A percentile compares a stretch with the other conserved stretches of the same genome.
phyloP scores from a whole-genome alignment of 2,329 filamentous ascomycete species.

The Decorospora gaudefroyi region DNA sequence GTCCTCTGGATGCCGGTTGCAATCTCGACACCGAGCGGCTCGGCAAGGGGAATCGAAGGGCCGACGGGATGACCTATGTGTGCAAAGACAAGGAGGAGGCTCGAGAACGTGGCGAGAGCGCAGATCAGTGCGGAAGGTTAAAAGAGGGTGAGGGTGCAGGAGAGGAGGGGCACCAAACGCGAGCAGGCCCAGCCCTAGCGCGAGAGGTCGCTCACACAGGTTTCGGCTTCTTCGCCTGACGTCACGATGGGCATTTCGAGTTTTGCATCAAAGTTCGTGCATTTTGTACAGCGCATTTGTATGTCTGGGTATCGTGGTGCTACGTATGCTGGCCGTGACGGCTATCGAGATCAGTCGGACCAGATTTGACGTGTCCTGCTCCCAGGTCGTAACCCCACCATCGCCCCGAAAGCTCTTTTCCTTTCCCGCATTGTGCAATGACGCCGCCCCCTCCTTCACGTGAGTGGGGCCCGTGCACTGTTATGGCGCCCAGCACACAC shows the following conservation, averaged over 20 bases:
- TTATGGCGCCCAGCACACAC: too few species aligned
- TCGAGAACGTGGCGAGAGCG: slow-evolving; percentile 25
- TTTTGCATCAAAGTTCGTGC: slow-evolving; percentile 23
- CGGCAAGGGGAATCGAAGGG: slow-evolving; percentile 26
- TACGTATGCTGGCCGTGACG: slow-evolving; percentile 4
- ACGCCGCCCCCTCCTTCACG: slow-evolving; percentile 11
- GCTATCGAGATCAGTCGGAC: too few species aligned
- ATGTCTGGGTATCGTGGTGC: slow-evolving; percentile 3
- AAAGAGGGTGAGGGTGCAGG: slow-evolving; percentile 19
- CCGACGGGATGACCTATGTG: slow-evolving; percentile 18
- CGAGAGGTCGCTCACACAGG: slow-evolving; percentile 16
- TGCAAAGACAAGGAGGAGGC: slow-evolving; percentile 29
- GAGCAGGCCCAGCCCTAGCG: slow-evolving; percentile 13
- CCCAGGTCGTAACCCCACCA: slow-evolving; percentile 3
- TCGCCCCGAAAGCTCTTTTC: slow-evolving; percentile 2
- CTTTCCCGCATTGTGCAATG: background rate
- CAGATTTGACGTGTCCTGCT: background rate
- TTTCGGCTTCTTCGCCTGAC: slow-evolving; percentile 18
- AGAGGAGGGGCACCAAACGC: slow-evolving; percentile 16
- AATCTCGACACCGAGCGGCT: slow-evolving; percentile 16
- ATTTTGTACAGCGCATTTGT: slow-evolving; percentile 2
- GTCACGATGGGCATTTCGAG: slow-evolving; percentile 22
- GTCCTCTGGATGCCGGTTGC: slow-evolving; percentile 8
- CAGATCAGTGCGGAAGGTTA: slow-evolving; percentile 28
- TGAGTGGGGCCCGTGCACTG: slow-evolving; percentile 6